Conservation (phyloP, 2,329 filamentous ascomycete species). For the Colletotrichum sp. region DNA sequence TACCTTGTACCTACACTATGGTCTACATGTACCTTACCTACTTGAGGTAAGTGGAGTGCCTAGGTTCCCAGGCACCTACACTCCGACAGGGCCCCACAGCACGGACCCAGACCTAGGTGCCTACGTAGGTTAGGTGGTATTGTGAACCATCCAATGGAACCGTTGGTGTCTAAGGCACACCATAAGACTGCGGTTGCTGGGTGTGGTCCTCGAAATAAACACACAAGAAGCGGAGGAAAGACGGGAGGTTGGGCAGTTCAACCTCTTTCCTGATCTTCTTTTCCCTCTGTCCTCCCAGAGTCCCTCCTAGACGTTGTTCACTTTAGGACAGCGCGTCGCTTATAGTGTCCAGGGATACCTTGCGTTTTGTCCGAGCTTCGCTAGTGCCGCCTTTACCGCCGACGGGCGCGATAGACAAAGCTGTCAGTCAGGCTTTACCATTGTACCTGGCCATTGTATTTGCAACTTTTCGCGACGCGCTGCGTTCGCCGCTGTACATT, state of each 20-base stretch:
- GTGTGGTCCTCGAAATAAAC: constrained; percentile 3
- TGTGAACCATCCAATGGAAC: not conserved
- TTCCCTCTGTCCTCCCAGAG: not conserved
- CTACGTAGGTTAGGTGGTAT: no score
- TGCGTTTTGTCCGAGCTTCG: not conserved
- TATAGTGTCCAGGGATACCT: not conserved
- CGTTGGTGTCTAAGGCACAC: not conserved
- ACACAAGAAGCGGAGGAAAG: not conserved
- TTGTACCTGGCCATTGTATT: not conserved
- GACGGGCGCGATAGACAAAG: not conserved
- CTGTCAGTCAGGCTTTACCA: not conserved
- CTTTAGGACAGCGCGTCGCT: not conserved
- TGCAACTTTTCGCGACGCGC: constrained; percentile 2
- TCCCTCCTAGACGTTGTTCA: not conserved
- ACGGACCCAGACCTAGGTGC: not conserved
- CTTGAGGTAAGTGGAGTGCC: no score
- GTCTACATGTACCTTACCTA: no score
- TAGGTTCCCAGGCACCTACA: not conserved
- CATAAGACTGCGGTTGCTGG: not conserved
- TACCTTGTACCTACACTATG: no score
- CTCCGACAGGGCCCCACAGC: not conserved
- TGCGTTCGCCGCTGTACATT: not conserved
- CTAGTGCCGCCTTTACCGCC: not conserved
- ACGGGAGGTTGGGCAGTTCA: not conserved
- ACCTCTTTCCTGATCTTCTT: not conserved